A percentile compares a stretch with the other conserved stretches of the same genome.
Evolutionary conservation across 495 filamentous ascomycete species (phyloP).

Genomic region (Talaromyces wortmannii): DNA sequence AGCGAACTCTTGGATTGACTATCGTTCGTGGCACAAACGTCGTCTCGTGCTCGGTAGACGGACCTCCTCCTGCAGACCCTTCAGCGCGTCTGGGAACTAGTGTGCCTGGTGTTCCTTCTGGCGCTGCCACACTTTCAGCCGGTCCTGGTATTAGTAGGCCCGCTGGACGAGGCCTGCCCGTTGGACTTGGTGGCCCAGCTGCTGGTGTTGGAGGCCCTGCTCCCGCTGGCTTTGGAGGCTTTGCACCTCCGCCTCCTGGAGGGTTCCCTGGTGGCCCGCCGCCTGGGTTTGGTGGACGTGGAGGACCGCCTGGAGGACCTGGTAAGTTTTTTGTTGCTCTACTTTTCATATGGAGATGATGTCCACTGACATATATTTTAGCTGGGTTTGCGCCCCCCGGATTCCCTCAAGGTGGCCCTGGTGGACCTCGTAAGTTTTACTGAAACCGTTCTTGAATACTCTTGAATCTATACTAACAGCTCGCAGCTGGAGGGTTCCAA

Average conservation of each 20-base stretch:
- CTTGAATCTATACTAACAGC: constrained; percentile 8
- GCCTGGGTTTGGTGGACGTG: constrained; percentile 71
- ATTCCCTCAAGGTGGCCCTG: constrained; percentile 43
- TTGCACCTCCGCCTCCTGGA: constrained; percentile 50
- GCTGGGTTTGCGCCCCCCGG: constrained; percentile 59
- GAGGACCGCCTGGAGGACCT: constrained; percentile 54
- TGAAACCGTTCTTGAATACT: not conserved
- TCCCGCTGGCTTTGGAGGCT: constrained; percentile 52
- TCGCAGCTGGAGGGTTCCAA: constrained; percentile 52
- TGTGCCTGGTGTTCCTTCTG: constrained; percentile 57
- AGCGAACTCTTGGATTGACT: constrained; percentile 88
- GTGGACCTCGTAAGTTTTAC: constrained; percentile 50
- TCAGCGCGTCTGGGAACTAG: constrained; percentile 79
- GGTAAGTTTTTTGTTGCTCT: constrained; percentile 42
- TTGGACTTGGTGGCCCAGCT: constrained; percentile 83
- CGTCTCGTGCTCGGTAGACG: constrained; percentile 90
- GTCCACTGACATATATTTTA: constrained; percentile 9
- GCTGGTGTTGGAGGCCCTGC: constrained; percentile 79
- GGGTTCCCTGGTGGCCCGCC: constrained; percentile 62
- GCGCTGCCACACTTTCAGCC: constrained; percentile 60
- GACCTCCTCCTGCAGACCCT: constrained; percentile 92
- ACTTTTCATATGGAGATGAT: not conserved
- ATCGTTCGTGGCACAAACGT: constrained; percentile 93
- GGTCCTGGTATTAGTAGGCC: constrained; percentile 90
- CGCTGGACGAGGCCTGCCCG: constrained; percentile 83